Evolutionary conservation across 1,284 basidiomycete genomes (phyloP).

Genomic region (Puccinia hordei): DNA sequence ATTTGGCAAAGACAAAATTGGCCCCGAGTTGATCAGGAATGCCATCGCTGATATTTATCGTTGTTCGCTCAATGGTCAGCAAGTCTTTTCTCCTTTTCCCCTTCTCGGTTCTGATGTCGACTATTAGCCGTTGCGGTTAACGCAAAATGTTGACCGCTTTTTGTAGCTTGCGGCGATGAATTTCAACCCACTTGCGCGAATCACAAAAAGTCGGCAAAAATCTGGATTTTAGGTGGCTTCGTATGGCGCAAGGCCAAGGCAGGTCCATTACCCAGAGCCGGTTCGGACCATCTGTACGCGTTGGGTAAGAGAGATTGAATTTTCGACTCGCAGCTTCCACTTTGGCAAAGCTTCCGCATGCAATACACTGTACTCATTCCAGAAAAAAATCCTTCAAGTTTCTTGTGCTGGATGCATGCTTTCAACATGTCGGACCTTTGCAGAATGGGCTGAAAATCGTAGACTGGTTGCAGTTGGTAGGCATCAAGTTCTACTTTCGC

Average conservation of each 20-base stretch:
- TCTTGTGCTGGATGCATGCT: conserved; percentile 45
- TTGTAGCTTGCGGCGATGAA: neutral
- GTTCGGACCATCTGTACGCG: conserved; percentile 40
- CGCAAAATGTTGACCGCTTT: too few relatives aligned
- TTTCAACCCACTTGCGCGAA: neutral
- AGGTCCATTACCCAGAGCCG: conserved; percentile 39
- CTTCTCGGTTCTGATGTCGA: neutral
- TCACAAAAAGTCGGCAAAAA: conserved; percentile 29
- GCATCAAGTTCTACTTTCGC: neutral
- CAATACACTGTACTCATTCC: neutral
- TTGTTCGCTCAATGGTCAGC: conserved; percentile 16
- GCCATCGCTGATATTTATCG: conserved; percentile 42
- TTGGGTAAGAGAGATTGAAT: conserved; percentile 22
- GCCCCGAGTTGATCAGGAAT: conserved; percentile 46
- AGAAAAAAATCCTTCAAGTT: conserved; percentile 13
- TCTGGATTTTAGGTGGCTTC: conserved; percentile 45
- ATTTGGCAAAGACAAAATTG: conserved; percentile 40
- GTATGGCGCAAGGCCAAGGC: conserved; percentile 41
- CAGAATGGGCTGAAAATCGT: conserved; percentile 45
- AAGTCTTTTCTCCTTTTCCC: neutral
- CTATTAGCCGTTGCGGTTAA: neutral
- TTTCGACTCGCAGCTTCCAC: neutral
- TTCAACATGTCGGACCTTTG: conserved; percentile 42
- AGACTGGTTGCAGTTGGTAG: conserved; percentile 33
- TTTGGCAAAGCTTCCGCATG: neutral